Evolutionary conservation across 352 stramenopile species (phyloP).

Genomic region (Pythium aristosporum): DNA sequence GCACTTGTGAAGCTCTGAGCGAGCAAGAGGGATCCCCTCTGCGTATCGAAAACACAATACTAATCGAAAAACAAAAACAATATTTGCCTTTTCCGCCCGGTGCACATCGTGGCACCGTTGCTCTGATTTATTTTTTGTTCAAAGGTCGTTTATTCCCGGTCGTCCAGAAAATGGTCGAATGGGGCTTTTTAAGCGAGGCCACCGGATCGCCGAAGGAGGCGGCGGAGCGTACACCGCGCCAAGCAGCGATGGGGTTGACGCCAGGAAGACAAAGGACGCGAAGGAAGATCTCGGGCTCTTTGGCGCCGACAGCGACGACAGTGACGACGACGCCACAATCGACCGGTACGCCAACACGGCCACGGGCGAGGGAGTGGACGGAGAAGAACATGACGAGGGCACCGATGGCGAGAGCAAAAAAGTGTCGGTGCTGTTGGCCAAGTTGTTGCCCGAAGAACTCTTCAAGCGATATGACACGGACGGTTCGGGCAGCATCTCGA

Average conservation of each 20-base stretch:
- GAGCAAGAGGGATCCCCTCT: background rate
- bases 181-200: constrained; percentile 28
- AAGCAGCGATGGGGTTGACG: background rate
- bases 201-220: constrained; percentile 23
- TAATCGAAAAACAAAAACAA: background rate
- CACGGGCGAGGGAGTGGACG: constrained; percentile 17
- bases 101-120: background rate
- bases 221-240: constrained; percentile 4
- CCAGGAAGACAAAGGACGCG: background rate
- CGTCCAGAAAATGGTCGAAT: constrained; percentile 8
- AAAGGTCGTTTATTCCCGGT: no score
- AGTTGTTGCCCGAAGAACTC: constrained; percentile 82
- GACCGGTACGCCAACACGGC: constrained; percentile 56
- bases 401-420: constrained; percentile 55
- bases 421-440: constrained; percentile 63
- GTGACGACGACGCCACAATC: constrained; percentile 78
- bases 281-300: constrained; percentile 52
- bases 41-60: background rate
- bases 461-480: constrained; percentile 93
- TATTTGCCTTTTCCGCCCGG: constrained; percentile 1
- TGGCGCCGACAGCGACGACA: constrained; percentile 73
- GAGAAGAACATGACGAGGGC: constrained; percentile 21
- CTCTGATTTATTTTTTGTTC: background rate
- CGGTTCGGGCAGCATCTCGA: constrained; percentile 87
- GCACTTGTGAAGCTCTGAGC: no score